Conservation (phyloP, 768 basidiomycete genomes). For the Cubamyces sp. region DNA sequence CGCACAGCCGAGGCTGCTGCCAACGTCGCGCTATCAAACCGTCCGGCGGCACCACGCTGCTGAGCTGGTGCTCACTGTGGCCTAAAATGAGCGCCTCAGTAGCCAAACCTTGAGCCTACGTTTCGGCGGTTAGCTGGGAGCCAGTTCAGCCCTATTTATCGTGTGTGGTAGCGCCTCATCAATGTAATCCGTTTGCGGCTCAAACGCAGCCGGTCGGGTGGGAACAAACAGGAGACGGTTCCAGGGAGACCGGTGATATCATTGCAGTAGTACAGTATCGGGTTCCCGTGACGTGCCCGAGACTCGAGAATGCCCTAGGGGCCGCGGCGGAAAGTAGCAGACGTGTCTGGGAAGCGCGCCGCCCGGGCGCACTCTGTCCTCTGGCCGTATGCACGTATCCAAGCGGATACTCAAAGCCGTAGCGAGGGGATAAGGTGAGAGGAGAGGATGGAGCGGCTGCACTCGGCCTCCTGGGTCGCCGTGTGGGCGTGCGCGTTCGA, state of each 20-base stretch:
- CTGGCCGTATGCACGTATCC: not conserved
- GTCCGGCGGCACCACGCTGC: no score
- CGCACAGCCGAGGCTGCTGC: no score
- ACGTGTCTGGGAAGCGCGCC: slow-evolving; percentile 4
- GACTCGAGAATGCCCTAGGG: not conserved
- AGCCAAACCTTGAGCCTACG: slow-evolving; percentile 7
- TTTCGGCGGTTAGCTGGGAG: not conserved
- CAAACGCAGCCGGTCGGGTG: not conserved
- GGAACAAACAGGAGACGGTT: not conserved
- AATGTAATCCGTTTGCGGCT: not conserved
- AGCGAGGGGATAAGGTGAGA: not conserved
- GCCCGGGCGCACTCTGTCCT: not conserved
- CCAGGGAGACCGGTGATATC: not conserved
- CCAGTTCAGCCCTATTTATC: no score
- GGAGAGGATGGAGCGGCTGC: not conserved
- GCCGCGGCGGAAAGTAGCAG: not conserved
- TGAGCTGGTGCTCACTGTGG: no score
- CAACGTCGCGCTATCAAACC: no score
- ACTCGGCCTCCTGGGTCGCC: no score
- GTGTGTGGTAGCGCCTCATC: not conserved
- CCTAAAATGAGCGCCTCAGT: not conserved
- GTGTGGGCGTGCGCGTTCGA: no score
- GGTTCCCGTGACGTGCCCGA: not conserved
- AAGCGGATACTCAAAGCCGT: no score
- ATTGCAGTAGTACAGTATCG: not conserved